These are phyloP conservation scores for Lentinula lateritia DNA, from an alignment of 768 basidiomycete genomes.

Conservation along the genomic window DNA sequence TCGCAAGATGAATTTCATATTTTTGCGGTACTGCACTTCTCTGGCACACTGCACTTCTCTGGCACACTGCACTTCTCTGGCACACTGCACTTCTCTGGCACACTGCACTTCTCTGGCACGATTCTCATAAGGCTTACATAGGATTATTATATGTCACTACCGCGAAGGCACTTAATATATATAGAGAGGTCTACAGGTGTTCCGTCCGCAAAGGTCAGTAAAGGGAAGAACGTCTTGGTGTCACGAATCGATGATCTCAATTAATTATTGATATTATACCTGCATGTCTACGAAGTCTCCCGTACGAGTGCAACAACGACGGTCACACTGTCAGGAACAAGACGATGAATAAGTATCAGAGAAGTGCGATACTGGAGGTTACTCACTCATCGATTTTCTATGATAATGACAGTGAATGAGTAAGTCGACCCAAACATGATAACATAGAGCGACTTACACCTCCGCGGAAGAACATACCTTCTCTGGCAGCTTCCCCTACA, in stretches of 20 bases:
- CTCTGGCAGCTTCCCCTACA: slow-evolving; percentile 57
- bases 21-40: too few species aligned
- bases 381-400: slow-evolving; percentile 78
- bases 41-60: too few species aligned
- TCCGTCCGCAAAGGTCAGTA: too few species aligned
- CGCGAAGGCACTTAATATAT: too few species aligned
- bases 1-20: too few species aligned
- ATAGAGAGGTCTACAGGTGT: too few species aligned
- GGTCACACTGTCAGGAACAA: slow-evolving; percentile 49
- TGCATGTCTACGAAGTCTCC: slow-evolving; percentile 42
- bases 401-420: neutral
- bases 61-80: too few species aligned
- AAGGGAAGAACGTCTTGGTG: neutral
- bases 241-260: neutral
- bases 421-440: neutral
- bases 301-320: slow-evolving; percentile 64
- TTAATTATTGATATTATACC: too few species aligned
- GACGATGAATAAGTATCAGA: slow-evolving; percentile 8
- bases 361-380: neutral
- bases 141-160: too few species aligned
- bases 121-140: too few species aligned
- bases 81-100: too few species aligned
- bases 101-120: too few species aligned
- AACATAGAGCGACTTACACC: slow-evolving; percentile 48
- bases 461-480: slow-evolving; percentile 62